A percentile compares a stretch with the other conserved stretches of the same genome.
These are phyloP conservation scores for Ambrosia artemisiifolia DNA, from an alignment of 129 eudicot genomes.

Conservation along the genomic window DNA sequence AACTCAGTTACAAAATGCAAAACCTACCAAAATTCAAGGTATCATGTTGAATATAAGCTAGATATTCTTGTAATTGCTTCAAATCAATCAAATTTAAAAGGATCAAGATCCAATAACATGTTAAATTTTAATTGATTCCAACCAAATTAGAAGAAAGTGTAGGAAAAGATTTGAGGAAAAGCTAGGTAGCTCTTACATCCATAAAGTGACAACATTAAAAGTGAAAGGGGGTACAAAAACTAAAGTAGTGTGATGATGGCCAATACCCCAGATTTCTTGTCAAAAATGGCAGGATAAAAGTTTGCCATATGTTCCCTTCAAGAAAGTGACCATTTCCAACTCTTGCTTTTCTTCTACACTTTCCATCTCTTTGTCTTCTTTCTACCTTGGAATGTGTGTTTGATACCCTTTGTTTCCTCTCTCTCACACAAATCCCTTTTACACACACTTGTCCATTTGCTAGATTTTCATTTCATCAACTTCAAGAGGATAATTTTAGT, in stretches of 20 bases:
- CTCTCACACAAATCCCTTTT: conserved; percentile 17
- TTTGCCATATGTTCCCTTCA: conserved; percentile 55
- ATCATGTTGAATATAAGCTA: background rate
- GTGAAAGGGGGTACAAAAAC: conserved; percentile 31
- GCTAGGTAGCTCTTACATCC: conserved; percentile 7
- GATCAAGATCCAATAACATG: conserved; percentile 13
- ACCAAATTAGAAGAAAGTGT: background rate
- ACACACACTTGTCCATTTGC: conserved; percentile 23
- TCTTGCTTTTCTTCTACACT: conserved; percentile 59
- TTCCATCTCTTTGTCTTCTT: conserved; percentile 75
- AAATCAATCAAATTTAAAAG: background rate
- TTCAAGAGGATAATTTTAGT: conserved; percentile 2
- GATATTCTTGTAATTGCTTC: background rate
- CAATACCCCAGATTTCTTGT: conserved; percentile 48
- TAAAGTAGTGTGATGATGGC: conserved; percentile 36
- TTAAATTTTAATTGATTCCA: background rate
- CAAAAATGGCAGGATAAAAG: conserved; percentile 58
- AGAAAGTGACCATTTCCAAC: conserved; percentile 84
- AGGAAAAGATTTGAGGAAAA: conserved; percentile 14
- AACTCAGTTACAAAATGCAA: background rate
- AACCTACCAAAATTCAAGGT: background rate
- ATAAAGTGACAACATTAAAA: conserved; percentile 35
- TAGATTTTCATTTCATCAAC: conserved; percentile 12
- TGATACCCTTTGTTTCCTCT: conserved; percentile 40
- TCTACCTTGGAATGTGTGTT: conserved; percentile 77